Evolutionary conservation across 2,329 filamentous ascomycete species (phyloP).

Genomic region (Fusarium piperis): DNA sequence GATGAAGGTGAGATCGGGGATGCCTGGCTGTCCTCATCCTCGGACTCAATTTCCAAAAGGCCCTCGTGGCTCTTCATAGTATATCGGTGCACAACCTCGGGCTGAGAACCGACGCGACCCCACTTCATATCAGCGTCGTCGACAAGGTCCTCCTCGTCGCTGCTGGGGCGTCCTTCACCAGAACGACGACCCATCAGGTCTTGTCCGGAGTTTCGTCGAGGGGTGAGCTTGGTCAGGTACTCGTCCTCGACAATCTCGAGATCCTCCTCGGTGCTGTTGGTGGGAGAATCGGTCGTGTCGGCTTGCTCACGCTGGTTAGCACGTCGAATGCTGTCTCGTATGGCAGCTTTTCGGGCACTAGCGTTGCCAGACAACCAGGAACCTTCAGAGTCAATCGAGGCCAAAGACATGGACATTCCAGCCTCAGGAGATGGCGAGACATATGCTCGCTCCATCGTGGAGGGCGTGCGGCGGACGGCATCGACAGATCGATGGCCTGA

Average conservation of each 20-base stretch:
- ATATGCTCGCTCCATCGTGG: constrained; percentile 38
- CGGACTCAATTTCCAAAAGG: constrained; percentile 55
- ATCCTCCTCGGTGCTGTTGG: constrained; percentile 69
- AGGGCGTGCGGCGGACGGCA: constrained; percentile 30
- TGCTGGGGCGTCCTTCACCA: constrained; percentile 64
- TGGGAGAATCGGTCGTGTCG: constrained; percentile 50
- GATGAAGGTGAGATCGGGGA: constrained; percentile 43
- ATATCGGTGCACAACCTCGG: constrained; percentile 69
- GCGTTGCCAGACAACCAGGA: constrained; percentile 90
- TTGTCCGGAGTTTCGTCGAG: constrained; percentile 38
- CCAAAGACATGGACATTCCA: constrained; percentile 85
- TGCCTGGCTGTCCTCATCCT: constrained; percentile 45
- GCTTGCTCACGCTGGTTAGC: constrained; percentile 43
- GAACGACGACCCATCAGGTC: constrained; percentile 54
- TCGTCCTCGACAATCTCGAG: constrained; percentile 73
- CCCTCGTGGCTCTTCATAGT: constrained; percentile 64
- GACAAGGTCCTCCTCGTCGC: constrained; percentile 64
- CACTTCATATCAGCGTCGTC: constrained; percentile 59
- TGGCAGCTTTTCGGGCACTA: constrained; percentile 58
- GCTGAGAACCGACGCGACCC: constrained; percentile 60
- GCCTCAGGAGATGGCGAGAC: constrained; percentile 60
- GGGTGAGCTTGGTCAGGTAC: constrained; percentile 67
- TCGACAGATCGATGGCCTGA: constrained; percentile 55
- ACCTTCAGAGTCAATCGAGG: constrained; percentile 93
- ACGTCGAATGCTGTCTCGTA: constrained; percentile 53